A percentile compares a stretch with the other conserved stretches of the same genome.
phyloP scores from a whole-genome alignment of 306 rosid species.

The Vicia sativa region DNA sequence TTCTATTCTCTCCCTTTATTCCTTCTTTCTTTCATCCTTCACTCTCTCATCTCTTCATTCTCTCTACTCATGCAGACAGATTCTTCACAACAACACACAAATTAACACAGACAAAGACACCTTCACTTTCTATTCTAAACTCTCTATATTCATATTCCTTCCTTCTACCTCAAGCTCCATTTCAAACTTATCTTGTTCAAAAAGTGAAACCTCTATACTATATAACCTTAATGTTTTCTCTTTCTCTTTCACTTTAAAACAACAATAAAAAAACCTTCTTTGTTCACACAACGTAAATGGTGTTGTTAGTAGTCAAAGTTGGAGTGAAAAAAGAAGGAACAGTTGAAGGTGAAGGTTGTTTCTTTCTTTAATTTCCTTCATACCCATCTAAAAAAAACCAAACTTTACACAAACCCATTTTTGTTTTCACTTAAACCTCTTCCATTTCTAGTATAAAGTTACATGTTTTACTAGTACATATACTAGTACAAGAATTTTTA shows the following conservation, averaged over 20 bases:
- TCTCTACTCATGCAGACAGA: not conserved
- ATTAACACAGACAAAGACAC: slow-evolving; percentile 2
- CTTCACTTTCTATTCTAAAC: slow-evolving; percentile 9
- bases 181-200: slow-evolving; percentile 30
- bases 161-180: slow-evolving; percentile 51
- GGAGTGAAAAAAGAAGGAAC: not conserved
- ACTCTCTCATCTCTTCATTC: not conserved
- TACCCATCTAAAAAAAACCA: slow-evolving; percentile 3
- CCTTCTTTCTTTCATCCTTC: not conserved
- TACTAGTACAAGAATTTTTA: slow-evolving; percentile 35
- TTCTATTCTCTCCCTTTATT: slow-evolving; percentile 31
- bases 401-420: slow-evolving; percentile 21
- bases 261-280: not conserved
- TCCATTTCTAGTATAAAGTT: slow-evolving; percentile 18
- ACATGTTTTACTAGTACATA: slow-evolving; percentile 47
- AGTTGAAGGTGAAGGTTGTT: slow-evolving; percentile 29
- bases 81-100: slow-evolving; percentile 19
- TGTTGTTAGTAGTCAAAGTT: slow-evolving; percentile 4
- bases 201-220: slow-evolving; percentile 17
- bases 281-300: slow-evolving; percentile 17
- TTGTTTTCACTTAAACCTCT: not conserved
- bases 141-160: slow-evolving; percentile 34
- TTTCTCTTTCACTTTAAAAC: slow-evolving; percentile 5
- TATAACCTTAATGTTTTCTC: not conserved
- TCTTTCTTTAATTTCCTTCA: not conserved